Percentiles rank a stretch among this genome's conserved stretches.
These are phyloP conservation scores for Inga laurina DNA, from an alignment of 306 rosid species.

Conservation along the genomic window DNA sequence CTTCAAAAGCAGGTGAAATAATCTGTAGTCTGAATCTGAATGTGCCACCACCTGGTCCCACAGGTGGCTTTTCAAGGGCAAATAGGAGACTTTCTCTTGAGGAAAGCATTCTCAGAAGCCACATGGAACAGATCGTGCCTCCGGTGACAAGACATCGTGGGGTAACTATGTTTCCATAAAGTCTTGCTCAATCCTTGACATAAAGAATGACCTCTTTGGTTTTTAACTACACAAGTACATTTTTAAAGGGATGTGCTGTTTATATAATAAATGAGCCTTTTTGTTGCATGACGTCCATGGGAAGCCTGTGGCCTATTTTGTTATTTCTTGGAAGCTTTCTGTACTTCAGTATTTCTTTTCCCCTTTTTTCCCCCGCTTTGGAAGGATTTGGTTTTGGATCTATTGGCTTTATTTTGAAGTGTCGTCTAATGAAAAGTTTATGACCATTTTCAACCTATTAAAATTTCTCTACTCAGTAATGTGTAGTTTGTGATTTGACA, in stretches of 20 bases:
- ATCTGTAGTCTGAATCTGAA: slow-evolving; percentile 28
- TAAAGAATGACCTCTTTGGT: neutral
- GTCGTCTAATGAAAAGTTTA: neutral
- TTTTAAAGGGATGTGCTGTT: neutral
- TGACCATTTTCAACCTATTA: neutral
- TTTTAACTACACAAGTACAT: neutral
- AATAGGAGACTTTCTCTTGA: slow-evolving; percentile 73
- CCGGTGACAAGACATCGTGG: slow-evolving; percentile 40
- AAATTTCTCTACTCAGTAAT: neutral
- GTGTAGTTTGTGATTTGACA: neutral
- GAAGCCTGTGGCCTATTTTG: neutral
- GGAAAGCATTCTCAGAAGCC: slow-evolving; percentile 62
- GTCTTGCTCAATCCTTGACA: slow-evolving; percentile 1
- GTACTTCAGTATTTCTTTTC: neutral
- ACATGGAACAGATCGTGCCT: slow-evolving; percentile 37
- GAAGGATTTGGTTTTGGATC: neutral
- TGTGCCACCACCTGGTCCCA: slow-evolving; percentile 32
- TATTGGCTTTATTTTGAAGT: neutral
- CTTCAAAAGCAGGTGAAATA: slow-evolving; percentile 42
- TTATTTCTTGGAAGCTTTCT: neutral
- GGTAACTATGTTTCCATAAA: slow-evolving; percentile 44
- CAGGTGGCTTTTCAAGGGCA: slow-evolving; percentile 40
- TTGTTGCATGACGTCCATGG: neutral
- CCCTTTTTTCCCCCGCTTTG: neutral
- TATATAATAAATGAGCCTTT: neutral